phyloP scores from a whole-genome alignment of 2,329 filamentous ascomycete genomes.

The Pseudocercospora fuligena region DNA sequence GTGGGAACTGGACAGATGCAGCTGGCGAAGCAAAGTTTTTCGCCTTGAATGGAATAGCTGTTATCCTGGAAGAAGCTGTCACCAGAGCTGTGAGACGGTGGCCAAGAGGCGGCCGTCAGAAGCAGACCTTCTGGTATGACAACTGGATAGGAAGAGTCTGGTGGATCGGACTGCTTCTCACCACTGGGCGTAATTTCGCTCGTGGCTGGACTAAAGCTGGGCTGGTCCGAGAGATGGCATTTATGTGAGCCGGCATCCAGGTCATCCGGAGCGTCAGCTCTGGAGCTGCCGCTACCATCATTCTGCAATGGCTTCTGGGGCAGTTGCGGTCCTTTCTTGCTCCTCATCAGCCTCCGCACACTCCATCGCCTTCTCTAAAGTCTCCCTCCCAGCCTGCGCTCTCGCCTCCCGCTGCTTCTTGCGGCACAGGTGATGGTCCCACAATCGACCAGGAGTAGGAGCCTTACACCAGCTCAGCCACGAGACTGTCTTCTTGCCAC shows the following conservation, averaged over 20 bases:
- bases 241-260: slow-evolving; percentile 24
- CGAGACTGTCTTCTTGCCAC: neutral
- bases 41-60: slow-evolving; percentile 38
- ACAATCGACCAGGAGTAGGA: neutral
- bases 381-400: neutral
- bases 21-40: slow-evolving; percentile 42
- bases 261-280: neutral
- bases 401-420: neutral
- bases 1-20: slow-evolving; percentile 42
- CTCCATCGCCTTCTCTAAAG: neutral
- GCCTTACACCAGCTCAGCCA: neutral
- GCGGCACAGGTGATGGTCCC: neutral
- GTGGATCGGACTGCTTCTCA: slow-evolving; percentile 48
- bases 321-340: neutral
- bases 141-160: slow-evolving; percentile 45
- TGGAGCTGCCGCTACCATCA: neutral
- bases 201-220: slow-evolving; percentile 50
- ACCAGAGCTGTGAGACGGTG: slow-evolving; percentile 26
- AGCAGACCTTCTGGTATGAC: slow-evolving; percentile 39
- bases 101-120: slow-evolving; percentile 28
- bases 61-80: slow-evolving; percentile 37
- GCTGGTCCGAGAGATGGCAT: slow-evolving; percentile 47
- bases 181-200: slow-evolving; percentile 49
- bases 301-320: neutral
- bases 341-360: neutral